Base-by-base conservation (phyloP, 352 stramenopile species). In the Globisporangium irregulare region DNA sequence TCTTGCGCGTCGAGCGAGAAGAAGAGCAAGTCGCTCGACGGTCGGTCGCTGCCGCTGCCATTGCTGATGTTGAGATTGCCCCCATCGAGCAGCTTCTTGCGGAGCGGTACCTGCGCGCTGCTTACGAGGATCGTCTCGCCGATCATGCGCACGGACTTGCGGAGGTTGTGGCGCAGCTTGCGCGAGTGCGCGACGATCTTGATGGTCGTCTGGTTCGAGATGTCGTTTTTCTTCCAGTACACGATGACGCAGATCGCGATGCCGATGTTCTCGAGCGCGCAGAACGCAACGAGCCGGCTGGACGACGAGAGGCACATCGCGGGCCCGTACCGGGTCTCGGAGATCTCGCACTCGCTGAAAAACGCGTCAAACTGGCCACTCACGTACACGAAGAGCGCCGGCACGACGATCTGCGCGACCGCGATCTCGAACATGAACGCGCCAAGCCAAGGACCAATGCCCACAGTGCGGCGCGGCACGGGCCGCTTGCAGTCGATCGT, bases 311-410 rank as follows among this genome's bases (percentile, higher is more conserved):
- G 60, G 58, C 76, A 83, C 29, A 32, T 38, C 27, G 72, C 68
- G 0, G 81, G 81, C 1, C 79, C 81, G 63, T 87, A 89, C 1
- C 77, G 72, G 8, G 64, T 56, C 56, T 77, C 68, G 1, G 63
- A 71, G 57, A 87, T 78, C 43, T 64, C 54, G 46, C 81, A 87
- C 43, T 70, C 61, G 15, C 60, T 5, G 61, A 79, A 80, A 62
- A 85, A 89, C 29, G 81, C 76, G 59, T 89, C 81, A 29, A 87
- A 73, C 62, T 87, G 79, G n/a, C 81, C 81, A 36, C 79, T 87
- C 22, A 87, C 79, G 60, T 84, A 87, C n/a, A 89, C 81, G 53
- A 87, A 87, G 14, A 89, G 77, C 29, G 67, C 79, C 0, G 79
- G 79, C 38, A 87, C 81, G 41, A 86, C 67, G 14, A 87, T 68